phyloP scores from a whole-genome alignment of 805 yeast genomes.

The Jamesozyma gamospora region DNA sequence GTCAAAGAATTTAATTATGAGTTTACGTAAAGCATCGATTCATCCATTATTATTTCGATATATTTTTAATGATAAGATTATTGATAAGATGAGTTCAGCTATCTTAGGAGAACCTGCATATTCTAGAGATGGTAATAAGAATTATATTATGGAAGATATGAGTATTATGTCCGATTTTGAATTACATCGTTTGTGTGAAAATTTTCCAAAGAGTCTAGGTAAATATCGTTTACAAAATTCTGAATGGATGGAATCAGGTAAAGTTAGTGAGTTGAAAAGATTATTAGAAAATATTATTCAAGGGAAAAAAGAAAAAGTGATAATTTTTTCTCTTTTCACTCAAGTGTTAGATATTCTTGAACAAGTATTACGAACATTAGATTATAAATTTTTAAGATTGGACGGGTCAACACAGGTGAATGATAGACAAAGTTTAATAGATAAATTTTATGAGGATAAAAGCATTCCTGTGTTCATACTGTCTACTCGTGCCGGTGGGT shows the following conservation, averaged over 20 bases:
- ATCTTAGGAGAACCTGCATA: slow-evolving; percentile 79
- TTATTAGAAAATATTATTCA: slow-evolving; percentile 47
- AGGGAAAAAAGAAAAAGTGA: slow-evolving; percentile 49
- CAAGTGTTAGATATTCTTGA: slow-evolving; percentile 87
- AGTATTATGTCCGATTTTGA: slow-evolving; percentile 89
- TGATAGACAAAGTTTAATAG: slow-evolving; percentile 84
- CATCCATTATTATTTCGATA: slow-evolving; percentile 82
- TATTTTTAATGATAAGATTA: slow-evolving; percentile 43
- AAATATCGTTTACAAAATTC: slow-evolving; percentile 43
- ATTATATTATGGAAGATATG: slow-evolving; percentile 88
- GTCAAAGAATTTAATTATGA: slow-evolving; percentile 68
- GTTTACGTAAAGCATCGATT: slow-evolving; percentile 80
- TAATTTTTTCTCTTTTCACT: slow-evolving; percentile 86
- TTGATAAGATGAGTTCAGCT: slow-evolving; percentile 60
- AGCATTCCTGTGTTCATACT: slow-evolving; percentile 77
- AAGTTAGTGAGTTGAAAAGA: slow-evolving; percentile 47
- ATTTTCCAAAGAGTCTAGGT: slow-evolving; percentile 58
- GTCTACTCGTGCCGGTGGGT: slow-evolving; percentile 97
- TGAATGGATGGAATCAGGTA: slow-evolving; percentile 62
- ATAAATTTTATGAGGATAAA: slow-evolving; percentile 72
- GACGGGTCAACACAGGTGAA: slow-evolving; percentile 96
- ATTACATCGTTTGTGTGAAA: slow-evolving; percentile 60
- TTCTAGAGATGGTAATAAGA: slow-evolving; percentile 55
- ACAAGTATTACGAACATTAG: slow-evolving; percentile 50
- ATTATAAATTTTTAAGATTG: slow-evolving; percentile 65